A percentile compares a stretch with the other conserved stretches of the same genome.
Conservation (phyloP, 352 stramenopile species). For the Phytophthora pluvialis region DNA sequence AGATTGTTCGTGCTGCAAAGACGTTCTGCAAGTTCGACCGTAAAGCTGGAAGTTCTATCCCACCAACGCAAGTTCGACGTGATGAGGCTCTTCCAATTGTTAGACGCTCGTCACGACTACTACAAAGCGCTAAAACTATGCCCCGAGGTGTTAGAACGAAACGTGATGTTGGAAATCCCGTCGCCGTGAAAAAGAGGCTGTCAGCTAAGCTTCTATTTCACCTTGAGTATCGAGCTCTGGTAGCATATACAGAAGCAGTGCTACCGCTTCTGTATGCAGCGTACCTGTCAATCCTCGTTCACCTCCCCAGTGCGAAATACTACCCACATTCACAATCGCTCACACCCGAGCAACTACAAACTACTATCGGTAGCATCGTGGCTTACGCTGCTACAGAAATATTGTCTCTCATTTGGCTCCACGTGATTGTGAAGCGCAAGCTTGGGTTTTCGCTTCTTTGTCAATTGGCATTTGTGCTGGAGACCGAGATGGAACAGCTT, state of each 20-base stretch:
- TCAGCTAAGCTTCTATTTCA: conserved; percentile 19
- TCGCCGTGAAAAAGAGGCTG: conserved; percentile 4
- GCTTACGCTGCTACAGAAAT: conserved; percentile 10
- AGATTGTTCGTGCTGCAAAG: conserved; percentile 20
- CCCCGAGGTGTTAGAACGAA: background rate
- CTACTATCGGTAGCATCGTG: conserved; percentile 12
- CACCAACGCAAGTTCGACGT: background rate
- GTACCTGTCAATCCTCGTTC: conserved; percentile 8
- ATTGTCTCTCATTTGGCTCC: conserved; percentile 15
- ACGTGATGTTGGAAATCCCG: background rate
- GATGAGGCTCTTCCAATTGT: background rate
- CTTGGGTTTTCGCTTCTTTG: conserved; percentile 25
- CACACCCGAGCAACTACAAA: conserved; percentile 7
- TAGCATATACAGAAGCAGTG: conserved; percentile 16
- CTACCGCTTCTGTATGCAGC: conserved; percentile 23
- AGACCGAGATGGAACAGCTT: conserved; percentile 17
- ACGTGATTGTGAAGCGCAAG: conserved; percentile 21
- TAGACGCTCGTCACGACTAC: conserved; percentile 6
- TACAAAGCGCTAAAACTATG: background rate
- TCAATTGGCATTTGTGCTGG: conserved; percentile 15
- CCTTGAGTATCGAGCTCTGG: conserved; percentile 21
- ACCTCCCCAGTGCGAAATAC: conserved; percentile 17
- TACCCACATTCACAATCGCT: conserved; percentile 16
- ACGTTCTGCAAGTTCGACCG: conserved; percentile 1
- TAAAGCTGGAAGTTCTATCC: background rate